Evolutionary conservation across 2,329 filamentous ascomycete genomes (phyloP).

Genomic region (Thielaviopsis populi): DNA sequence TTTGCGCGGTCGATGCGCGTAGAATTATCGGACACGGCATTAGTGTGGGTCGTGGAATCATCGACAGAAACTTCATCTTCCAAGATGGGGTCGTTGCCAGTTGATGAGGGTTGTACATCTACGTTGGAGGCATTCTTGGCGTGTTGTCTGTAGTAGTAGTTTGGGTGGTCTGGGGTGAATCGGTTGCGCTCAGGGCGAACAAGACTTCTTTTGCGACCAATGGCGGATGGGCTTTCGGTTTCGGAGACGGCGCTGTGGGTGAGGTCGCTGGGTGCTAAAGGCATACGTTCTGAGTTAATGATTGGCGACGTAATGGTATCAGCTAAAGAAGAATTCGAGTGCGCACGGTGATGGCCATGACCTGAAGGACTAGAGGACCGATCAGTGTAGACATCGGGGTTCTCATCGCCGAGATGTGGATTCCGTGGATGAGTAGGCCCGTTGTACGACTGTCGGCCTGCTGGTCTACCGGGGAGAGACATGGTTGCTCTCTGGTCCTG

Average conservation of each 20-base stretch:
- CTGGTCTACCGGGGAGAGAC: conserved; percentile 51
- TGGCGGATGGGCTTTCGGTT: conserved; percentile 23
- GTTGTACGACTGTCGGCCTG: conserved; percentile 45
- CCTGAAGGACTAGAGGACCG: conserved; percentile 31
- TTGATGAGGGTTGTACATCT: conserved; percentile 77
- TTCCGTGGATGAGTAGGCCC: conserved; percentile 54
- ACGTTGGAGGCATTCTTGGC: conserved; percentile 87
- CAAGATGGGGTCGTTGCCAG: conserved; percentile 75
- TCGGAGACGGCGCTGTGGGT: conserved; percentile 18
- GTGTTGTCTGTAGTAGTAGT: conserved; percentile 92
- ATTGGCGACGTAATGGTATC: conserved; percentile 43
- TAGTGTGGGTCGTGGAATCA: conserved; percentile 32
- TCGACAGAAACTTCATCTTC: conserved; percentile 59
- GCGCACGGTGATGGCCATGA: conserved; percentile 38
- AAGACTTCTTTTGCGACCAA: conserved; percentile 67
- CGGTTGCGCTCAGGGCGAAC: conserved; percentile 77
- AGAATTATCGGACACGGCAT: conserved; percentile 32
- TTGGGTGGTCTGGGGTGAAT: conserved; percentile 75
- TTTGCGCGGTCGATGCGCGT: conserved; percentile 24
- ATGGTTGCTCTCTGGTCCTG: conserved; percentile 27
- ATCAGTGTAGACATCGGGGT: conserved; percentile 56
- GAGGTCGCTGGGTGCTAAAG: conserved; percentile 35
- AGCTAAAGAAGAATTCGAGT: conserved; percentile 42
- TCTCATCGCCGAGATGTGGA: conserved; percentile 47
- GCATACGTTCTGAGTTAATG: conserved; percentile 40